Evolutionary conservation across 176 grass and related monocot species (phyloP), one percentile per base, ranked within the genome.

Genomic region (Guadua angustifolia): DNA sequence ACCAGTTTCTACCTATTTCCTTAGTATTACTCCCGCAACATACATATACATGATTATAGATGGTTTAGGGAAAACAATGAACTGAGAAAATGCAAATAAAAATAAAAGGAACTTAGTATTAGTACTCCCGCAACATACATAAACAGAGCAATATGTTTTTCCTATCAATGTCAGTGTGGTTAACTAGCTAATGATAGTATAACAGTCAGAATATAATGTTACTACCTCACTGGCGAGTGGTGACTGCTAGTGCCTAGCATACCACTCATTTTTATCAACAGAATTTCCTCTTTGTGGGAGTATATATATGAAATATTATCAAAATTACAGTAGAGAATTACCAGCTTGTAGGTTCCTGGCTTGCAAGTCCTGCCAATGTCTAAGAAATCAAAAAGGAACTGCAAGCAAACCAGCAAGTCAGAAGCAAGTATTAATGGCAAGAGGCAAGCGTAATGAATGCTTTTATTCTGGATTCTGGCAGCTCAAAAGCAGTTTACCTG

Each of bases 321-420:
- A 42, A 15, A 46, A 62, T 78, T 17, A 25, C 38, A 36, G 56
- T 65, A 75, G 21, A 45, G 32, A 83, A 74, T 93, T 99, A 99
- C 96, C 96, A 99, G 77, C 86, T 87, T 94, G 78, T 99, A 99
- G 64, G 89, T 90, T 64, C 89, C 93, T 87, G 96, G 91, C 81
- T 86, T 99, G 76, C 86, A 90, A 61, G 84, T 91, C 81, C 81
- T 90, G 51, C 91, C 91, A 75, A 94, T 32, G 49, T 99, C 96
- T 45, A 99, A 87, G 60, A 94, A 99, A 94, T 99, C 81, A 86
- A 95, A 95, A 88, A 99, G 87, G 60, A 82, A 86, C 96, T 99
- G 93, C 88, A 79, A 73, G 59, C 15, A 94, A 81, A 80, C 24
- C 55, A 72, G 60, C 33, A 78, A 83, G 39, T 77, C 58, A 80